Evolutionary conservation across 352 stramenopile species (phyloP).

Genomic region (Sclerospora graminicola): DNA sequence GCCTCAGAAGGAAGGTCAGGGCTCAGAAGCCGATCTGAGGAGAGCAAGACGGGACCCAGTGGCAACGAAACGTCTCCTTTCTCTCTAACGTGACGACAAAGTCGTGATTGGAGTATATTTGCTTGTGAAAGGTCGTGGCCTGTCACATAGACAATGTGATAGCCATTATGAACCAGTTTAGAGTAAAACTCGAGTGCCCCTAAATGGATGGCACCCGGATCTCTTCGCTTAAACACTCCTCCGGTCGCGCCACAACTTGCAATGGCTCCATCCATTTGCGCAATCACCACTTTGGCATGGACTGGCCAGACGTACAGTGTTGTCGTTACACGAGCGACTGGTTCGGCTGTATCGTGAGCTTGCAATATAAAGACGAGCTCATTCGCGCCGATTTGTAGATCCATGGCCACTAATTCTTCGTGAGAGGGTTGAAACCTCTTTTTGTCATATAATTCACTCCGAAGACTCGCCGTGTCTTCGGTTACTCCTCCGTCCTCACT

Average conservation of each 20-base stretch:
- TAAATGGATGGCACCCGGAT: conserved; percentile 32
- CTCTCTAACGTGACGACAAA: conserved; percentile 13
- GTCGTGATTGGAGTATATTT: conserved; percentile 35
- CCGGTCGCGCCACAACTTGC: conserved; percentile 28
- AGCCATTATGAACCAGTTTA: conserved; percentile 55
- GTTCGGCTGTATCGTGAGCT: conserved; percentile 6
- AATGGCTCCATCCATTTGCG: conserved; percentile 76
- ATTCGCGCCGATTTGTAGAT: conserved; percentile 47
- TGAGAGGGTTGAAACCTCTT: conserved; percentile 56
- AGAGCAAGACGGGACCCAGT: conserved; percentile 59
- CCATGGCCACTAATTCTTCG: conserved; percentile 49
- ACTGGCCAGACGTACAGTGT: conserved; percentile 68
- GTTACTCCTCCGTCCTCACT: conserved; percentile 25
- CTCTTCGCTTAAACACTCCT: conserved; percentile 36
- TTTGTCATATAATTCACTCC: conserved; percentile 30
- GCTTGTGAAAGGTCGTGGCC: conserved; percentile 46
- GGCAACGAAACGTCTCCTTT: conserved; percentile 30
- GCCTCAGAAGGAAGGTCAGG: conserved; percentile 36
- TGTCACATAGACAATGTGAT: conserved; percentile 76
- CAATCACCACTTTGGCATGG: conserved; percentile 67
- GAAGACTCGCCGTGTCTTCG: conserved; percentile 29
- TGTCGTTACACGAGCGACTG: conserved; percentile 31
- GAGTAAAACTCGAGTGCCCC: conserved; percentile 71
- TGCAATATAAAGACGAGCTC: conserved; percentile 58
- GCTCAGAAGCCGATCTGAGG: conserved; percentile 45